A percentile compares a stretch with the other conserved stretches of the same genome.
Conservation (phyloP, 257 asterid species). For the Solanum lignicaule region DNA sequence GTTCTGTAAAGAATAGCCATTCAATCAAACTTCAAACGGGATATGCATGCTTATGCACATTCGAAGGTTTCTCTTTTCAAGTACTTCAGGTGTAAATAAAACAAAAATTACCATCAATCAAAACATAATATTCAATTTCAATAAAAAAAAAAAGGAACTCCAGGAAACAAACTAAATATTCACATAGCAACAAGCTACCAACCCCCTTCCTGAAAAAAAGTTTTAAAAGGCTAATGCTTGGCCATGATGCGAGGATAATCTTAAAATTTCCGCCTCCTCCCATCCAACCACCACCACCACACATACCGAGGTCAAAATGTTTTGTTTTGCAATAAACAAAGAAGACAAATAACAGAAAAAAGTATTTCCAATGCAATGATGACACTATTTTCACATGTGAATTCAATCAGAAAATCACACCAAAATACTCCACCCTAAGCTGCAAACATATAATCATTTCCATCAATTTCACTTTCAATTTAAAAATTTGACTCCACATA, state of each 20-base stretch:
- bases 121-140: background rate
- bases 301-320: background rate
- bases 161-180: background rate
- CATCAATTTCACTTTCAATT: background rate
- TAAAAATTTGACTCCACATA: background rate
- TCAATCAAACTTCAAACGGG: background rate
- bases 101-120: background rate
- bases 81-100: background rate
- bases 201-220: background rate
- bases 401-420: background rate
- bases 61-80: background rate
- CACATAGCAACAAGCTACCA: background rate
- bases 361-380: background rate
- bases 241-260: background rate
- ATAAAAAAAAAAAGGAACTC: background rate
- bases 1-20: background rate
- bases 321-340: background rate
- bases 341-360: background rate
- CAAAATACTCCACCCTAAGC: background rate
- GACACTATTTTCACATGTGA: background rate
- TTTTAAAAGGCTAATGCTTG: background rate
- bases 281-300: background rate
- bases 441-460: background rate
- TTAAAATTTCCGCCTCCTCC: background rate
- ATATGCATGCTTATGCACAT: background rate